Base-by-base conservation (phyloP, 495 filamentous ascomycete genomes). In the Filosporella fistucella region DNA sequence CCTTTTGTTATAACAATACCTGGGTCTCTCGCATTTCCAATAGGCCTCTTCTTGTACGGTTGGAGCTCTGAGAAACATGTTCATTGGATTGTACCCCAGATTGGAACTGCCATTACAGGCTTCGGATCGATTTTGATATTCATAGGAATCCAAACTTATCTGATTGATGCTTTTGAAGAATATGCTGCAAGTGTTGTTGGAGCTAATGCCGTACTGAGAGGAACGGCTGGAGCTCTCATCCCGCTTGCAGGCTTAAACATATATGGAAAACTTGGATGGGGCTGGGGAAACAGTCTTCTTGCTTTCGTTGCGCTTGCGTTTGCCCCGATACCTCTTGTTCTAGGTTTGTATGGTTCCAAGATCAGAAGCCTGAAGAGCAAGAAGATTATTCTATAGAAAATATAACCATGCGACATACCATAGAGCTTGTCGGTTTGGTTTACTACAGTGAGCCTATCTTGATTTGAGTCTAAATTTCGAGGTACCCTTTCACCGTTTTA, bases 1-100 rank as follows among this genome's bases (percentile, higher is more conserved):
- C 16, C 16, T n/a, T n/a, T n/a, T n/a, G n/a, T n/a, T n/a, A 37
- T 8, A 30, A 30, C 28, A 30, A 30, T 8, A n/a, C 28, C 16
- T 24, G 21, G 10, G 37, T 21, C 16, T 40, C n/a, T 40, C 21
- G 5, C 34, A 12, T 64, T 80, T 12, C 84, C 85, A 0, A 49
- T 70, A 6, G 85, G 86, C 1, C 61, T 90, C 9, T 76, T 89
- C 51, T 73, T 81, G 53, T 90, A 88, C 63, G 85, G 81, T 40
- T 89, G 85, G 85, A 71, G 75, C 0, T 82, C 80, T 0, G 70
- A 88, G 60, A 68, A 61, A 21, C 68, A 71, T 26, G 63, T 65
- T 2, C 81, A 85, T 58, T 90, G 85, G 86, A 82, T 89, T 34
- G 76, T 71, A 25, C 85, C 85, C 0, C 83, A 87, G 52, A 76